Base-by-base conservation (phyloP, 257 asterid species). In the Buddleja alternifolia region DNA sequence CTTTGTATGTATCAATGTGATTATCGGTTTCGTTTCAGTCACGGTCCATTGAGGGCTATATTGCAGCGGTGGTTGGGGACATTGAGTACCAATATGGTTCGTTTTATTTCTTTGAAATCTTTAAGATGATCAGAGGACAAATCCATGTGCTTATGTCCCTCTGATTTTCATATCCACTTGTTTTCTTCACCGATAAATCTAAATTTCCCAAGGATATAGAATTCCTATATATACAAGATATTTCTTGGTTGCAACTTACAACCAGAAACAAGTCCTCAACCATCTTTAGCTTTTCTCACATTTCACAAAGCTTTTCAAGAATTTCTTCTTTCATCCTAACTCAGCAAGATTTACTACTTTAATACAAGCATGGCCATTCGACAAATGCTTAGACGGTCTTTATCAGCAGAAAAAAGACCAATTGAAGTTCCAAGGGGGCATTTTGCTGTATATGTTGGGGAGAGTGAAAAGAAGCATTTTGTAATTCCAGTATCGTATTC, bases 361-460 rank as follows among this genome's bases (percentile, higher is more conserved):
- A 11, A 0, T 4, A 21, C 41, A 32, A 54, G 3, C 21, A 74
- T 64, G 80, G 77, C 72, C 39, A 21, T 72, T 25, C 67, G 32
- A 4, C 34, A 68, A 17, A 61, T 70, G 4, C 66, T 80, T 32
- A 67, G 47, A 59, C 69, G 75, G 4, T 47, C 80, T 15, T 10
- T 70, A 6, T 78, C 83, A 9, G 11, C 24, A 0, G 80, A 60
- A 50, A 78, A 34, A 17, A 74, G 72, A 65, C 47, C 78, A 17
- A 6, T 12, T 45, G 70, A 66, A 47, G 76, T 75, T 24, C 84
- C 84, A n/a, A 79, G 71, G 60, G 84, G 81, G 5, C 73, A 67
- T 63, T 68, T 67, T 16, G 75, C 73, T 3, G 71, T 75, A 34
- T 79, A 75, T 60, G 73, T 79, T 11, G 81, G 81, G 0, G 73